phyloP scores from a whole-genome alignment of 176 grass and related monocot species.

The Oryza officinalis region DNA sequence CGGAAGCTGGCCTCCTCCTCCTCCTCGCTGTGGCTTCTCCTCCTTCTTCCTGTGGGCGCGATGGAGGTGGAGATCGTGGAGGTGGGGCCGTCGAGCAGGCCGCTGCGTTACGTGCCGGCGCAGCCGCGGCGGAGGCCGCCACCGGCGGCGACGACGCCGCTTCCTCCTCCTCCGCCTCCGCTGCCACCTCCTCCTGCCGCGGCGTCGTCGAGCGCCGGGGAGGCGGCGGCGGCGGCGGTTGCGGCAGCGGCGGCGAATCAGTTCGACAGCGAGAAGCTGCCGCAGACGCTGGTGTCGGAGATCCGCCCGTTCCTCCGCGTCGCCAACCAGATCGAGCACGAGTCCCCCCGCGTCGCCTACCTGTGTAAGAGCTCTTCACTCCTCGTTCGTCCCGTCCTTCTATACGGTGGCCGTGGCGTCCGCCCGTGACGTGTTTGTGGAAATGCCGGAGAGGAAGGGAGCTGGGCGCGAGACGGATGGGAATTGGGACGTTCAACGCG shows the following conservation, averaged over 20 bases:
- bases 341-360: slow-evolving; percentile 89
- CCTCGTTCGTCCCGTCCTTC: not conserved
- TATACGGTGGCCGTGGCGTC: too few species aligned
- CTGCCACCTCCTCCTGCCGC: too few species aligned
- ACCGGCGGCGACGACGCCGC: slow-evolving; percentile 28
- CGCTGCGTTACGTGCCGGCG: slow-evolving; percentile 40
- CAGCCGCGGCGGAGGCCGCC: slow-evolving; percentile 21
- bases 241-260: slow-evolving; percentile 20
- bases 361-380: slow-evolving; percentile 53
- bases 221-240: not conserved
- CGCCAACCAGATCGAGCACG: slow-evolving; percentile 73
- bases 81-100: slow-evolving; percentile 46
- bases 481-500: too few species aligned
- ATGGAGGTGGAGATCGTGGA: slow-evolving; percentile 73
- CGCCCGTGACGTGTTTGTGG: slow-evolving; percentile 20
- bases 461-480: not conserved
- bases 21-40: too few species aligned
- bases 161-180: not conserved
- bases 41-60: not conserved
- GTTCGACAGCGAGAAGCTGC: slow-evolving; percentile 93
- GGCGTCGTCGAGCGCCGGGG: not conserved
- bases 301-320: slow-evolving; percentile 84
- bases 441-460: slow-evolving; percentile 22
- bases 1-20: not conserved
- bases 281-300: slow-evolving; percentile 66